These are phyloP conservation scores for Turritis glabra DNA, from an alignment of 345 rosid genomes.

Conservation along the genomic window DNA sequence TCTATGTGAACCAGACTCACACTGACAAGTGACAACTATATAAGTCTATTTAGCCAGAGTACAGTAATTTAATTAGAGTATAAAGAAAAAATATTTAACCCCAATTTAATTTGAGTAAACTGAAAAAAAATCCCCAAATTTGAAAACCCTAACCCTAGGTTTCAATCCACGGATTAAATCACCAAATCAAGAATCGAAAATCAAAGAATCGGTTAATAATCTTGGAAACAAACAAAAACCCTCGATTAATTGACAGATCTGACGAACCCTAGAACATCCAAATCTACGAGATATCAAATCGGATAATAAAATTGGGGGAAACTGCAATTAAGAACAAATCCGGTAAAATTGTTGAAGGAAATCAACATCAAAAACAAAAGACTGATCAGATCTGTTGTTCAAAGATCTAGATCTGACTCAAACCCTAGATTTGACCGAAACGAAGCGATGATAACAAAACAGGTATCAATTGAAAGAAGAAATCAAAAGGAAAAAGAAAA, in stretches of 20 bases:
- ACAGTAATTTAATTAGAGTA: background rate
- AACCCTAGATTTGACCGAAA: slow-evolving; percentile 38
- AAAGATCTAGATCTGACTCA: slow-evolving; percentile 27
- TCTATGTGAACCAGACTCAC: background rate
- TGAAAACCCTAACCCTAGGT: slow-evolving; percentile 59
- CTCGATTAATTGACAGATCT: slow-evolving; percentile 33
- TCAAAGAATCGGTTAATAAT: background rate
- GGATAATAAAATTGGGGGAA: background rate
- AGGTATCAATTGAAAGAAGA: slow-evolving; percentile 33
- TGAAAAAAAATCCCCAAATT: slow-evolving; percentile 34
- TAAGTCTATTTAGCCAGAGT: background rate
- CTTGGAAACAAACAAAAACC: background rate
- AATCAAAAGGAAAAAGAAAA: slow-evolving; percentile 21
- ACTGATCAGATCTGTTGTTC: slow-evolving; percentile 30
- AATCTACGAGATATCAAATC: slow-evolving; percentile 5
- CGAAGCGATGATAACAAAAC: slow-evolving; percentile 25
- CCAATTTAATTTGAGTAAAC: slow-evolving; percentile 25
- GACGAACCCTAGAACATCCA: slow-evolving; percentile 29
- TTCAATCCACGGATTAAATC: slow-evolving; percentile 19
- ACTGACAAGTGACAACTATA: slow-evolving; percentile 13
- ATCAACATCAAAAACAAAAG: background rate
- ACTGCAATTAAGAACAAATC: slow-evolving; percentile 25
- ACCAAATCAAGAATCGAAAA: slow-evolving; percentile 22
- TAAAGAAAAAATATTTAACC: slow-evolving; percentile 16
- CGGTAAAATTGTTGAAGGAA: background rate